Evolutionary conservation across 2,329 filamentous ascomycete species (phyloP).

Genomic region (Elsinoe ampelina): DNA sequence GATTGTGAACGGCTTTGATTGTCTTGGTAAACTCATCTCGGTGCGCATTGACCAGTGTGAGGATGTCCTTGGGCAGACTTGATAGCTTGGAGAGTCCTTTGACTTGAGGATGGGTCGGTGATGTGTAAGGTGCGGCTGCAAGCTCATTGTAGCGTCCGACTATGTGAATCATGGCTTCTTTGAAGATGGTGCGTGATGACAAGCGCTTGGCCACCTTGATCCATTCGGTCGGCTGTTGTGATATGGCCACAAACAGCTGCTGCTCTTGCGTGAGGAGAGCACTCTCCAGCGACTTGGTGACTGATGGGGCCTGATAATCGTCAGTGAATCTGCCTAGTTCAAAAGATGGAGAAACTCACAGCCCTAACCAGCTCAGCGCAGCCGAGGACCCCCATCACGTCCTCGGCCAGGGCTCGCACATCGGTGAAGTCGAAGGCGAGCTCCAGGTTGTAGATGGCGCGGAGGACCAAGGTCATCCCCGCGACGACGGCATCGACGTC

Average conservation of each 20-base stretch:
- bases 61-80: neutral
- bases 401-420: constrained; percentile 32
- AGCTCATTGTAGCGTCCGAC: constrained; percentile 34
- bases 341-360: constrained; percentile 18
- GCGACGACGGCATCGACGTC: neutral
- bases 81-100: neutral
- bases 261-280: constrained; percentile 40
- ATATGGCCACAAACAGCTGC: constrained; percentile 37
- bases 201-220: constrained; percentile 38
- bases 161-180: constrained; percentile 37
- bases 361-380: constrained; percentile 41
- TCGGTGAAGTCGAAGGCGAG: constrained; percentile 33
- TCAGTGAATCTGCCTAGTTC: neutral
- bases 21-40: constrained; percentile 24
- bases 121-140: constrained; percentile 20
- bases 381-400: constrained; percentile 34
- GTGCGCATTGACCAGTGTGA: neutral
- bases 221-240: constrained; percentile 37
- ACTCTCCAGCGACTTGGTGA: constrained; percentile 39
- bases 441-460: constrained; percentile 37
- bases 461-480: constrained; percentile 27
- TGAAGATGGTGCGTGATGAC: constrained; percentile 36
- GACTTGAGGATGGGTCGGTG: neutral
- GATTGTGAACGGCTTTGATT: constrained; percentile 21
- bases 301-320: constrained; percentile 23